A percentile compares a stretch with the other conserved stretches of the same genome.
These are phyloP conservation scores for Craspedostauros australis DNA, from an alignment of 108 stramenopile species.

Conservation along the genomic window DNA sequence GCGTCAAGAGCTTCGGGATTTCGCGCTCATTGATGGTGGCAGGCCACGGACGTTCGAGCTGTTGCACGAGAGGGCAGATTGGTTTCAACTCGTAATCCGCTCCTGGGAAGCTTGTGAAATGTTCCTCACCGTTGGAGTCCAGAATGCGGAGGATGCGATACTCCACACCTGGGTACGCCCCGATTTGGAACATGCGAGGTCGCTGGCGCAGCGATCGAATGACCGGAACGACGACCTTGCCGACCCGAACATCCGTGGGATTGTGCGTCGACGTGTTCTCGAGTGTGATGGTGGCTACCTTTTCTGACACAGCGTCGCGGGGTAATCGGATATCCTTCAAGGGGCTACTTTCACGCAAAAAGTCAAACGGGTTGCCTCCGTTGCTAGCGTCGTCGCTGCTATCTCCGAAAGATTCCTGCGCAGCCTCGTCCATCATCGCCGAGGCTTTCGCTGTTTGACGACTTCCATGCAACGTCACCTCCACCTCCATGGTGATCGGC, in stretches of 20 bases:
- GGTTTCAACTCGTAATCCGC: constrained; percentile 48
- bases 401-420: neutral
- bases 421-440: neutral
- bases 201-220: constrained; percentile 22
- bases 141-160: constrained; percentile 42
- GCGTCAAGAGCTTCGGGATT: constrained; percentile 47
- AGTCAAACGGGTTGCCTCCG: neutral
- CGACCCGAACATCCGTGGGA: constrained; percentile 23
- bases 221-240: constrained; percentile 41
- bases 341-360: neutral
- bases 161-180: constrained; percentile 51
- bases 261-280: constrained; percentile 11
- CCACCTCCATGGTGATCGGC: constrained; percentile 6
- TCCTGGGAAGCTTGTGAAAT: constrained; percentile 31
- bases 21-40: constrained; percentile 40
- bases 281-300: no score
- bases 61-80: constrained; percentile 51
- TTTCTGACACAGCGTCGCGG: no score
- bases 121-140: constrained; percentile 13
- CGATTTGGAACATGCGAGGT: constrained; percentile 35
- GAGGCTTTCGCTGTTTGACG: constrained; percentile 2
- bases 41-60: constrained; percentile 63
- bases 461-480: constrained; percentile 15
- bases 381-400: no score
- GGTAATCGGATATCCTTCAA: no score